phyloP scores from a whole-genome alignment of 73 alveolate genomes.

The Loxodes magnus region DNA sequence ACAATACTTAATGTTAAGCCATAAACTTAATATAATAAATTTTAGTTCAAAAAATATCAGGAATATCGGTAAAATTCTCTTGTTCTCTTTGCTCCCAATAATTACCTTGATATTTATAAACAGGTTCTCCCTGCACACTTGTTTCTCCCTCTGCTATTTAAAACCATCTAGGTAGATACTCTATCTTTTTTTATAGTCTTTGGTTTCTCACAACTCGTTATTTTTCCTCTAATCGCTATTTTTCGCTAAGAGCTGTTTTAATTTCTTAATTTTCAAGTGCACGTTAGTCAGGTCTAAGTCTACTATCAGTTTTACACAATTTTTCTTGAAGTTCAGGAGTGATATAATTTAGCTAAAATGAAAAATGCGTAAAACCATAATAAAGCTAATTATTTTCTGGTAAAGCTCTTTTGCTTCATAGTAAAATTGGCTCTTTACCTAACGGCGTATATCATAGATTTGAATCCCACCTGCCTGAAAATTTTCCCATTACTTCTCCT shows the following conservation, averaged over 20 bases:
- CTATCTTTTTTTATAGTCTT: constrained; percentile 30
- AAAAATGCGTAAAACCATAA: constrained; percentile 46
- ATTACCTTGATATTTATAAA: constrained; percentile 52
- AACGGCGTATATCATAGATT: constrained; percentile 1
- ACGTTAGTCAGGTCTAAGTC: constrained; percentile 92
- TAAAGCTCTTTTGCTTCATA: constrained; percentile 56
- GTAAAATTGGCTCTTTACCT: constrained; percentile 20
- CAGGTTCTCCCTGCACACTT: constrained; percentile 24
- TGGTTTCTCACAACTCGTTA: constrained; percentile 76
- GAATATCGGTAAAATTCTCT: background rate
- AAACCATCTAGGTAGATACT: constrained; percentile 55
- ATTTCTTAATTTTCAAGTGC: constrained; percentile 81
- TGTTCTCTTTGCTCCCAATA: constrained; percentile 61
- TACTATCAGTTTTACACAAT: constrained; percentile 87
- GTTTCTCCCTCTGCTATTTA: constrained; percentile 20
- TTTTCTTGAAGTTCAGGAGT: constrained; percentile 59
- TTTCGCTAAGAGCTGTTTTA: constrained; percentile 72
- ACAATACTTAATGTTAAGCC: too few species aligned
- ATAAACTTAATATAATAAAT: too few species aligned
- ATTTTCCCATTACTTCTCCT: constrained; percentile 13
- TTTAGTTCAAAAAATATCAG: background rate
- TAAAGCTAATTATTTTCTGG: constrained; percentile 57
- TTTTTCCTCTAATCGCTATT: constrained; percentile 84
- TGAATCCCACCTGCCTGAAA: constrained; percentile 32
- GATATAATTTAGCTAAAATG: constrained; percentile 62